phyloP scores from a whole-genome alignment of 1,284 basidiomycete species.

The Peniophora sp. region DNA sequence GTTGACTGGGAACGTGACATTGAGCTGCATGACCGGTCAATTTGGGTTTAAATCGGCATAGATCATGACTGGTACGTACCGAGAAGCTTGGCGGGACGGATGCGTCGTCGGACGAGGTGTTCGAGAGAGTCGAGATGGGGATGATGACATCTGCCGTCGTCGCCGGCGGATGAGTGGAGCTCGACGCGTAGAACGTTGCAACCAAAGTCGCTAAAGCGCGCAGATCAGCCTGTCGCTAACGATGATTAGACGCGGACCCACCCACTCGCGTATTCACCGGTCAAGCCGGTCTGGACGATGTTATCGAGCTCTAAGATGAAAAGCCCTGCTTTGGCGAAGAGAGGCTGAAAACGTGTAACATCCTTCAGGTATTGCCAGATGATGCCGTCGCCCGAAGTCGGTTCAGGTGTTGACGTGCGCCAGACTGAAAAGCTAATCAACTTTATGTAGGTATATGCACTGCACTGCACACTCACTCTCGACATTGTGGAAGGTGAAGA shows the following conservation, averaged over 20 bases:
- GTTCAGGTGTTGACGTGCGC: slow-evolving; percentile 78
- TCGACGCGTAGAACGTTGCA: slow-evolving; percentile 65
- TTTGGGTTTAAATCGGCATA: not conserved
- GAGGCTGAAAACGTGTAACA: slow-evolving; percentile 61
- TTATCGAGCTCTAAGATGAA: slow-evolving; percentile 73
- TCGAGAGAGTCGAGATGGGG: slow-evolving; percentile 56
- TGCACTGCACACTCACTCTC: slow-evolving; percentile 48
- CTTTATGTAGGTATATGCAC: not conserved
- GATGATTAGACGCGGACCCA: slow-evolving; percentile 1
- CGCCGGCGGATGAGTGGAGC: slow-evolving; percentile 42
- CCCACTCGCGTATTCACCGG: slow-evolving; percentile 64
- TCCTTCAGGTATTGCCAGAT: slow-evolving; percentile 77
- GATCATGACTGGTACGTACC: slow-evolving; percentile 29
- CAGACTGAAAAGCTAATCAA: slow-evolving; percentile 37
- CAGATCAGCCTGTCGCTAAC: not conserved
- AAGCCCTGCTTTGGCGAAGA: slow-evolving; percentile 57
- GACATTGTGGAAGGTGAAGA: slow-evolving; percentile 68
- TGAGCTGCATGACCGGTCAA: not conserved
- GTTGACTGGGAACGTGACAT: slow-evolving; percentile 57
- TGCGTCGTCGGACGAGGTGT: slow-evolving; percentile 54
- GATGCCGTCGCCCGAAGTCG: slow-evolving; percentile 57
- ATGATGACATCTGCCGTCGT: slow-evolving; percentile 57
- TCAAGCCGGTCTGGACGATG: slow-evolving; percentile 43
- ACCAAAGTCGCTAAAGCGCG: slow-evolving; percentile 48
- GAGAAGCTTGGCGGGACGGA: slow-evolving; percentile 67